phyloP scores from a whole-genome alignment of 345 rosid genomes.

The Cardamine resedifolia region DNA sequence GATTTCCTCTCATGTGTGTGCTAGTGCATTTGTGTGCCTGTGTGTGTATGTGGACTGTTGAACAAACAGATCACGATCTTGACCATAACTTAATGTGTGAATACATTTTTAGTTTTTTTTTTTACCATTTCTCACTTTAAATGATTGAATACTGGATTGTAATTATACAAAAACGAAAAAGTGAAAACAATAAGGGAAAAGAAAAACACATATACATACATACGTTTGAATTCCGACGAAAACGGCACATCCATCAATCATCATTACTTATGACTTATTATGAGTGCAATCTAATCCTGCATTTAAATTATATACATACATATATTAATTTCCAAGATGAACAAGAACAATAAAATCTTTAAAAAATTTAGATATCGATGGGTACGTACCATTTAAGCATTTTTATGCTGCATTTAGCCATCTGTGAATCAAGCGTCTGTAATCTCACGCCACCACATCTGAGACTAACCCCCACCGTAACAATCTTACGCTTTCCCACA shows the following conservation, averaged over 20 bases:
- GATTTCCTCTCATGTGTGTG: neutral
- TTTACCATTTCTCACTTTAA: neutral
- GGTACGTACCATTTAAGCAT: slow-evolving; percentile 59
- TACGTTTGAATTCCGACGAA: neutral
- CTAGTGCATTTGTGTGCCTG: neutral
- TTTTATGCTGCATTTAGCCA: slow-evolving; percentile 61
- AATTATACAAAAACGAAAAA: neutral
- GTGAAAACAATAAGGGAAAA: neutral
- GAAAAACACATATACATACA: neutral
- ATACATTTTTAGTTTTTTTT: neutral
- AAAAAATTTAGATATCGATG: neutral
- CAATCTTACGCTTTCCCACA: slow-evolving; percentile 44
- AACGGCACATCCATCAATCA: slow-evolving; percentile 9
- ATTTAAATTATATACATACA: neutral
- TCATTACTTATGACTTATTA: too few relatives aligned
- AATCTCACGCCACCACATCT: slow-evolving; percentile 50
- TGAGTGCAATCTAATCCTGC: slow-evolving; percentile 34
- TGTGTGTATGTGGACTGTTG: neutral
- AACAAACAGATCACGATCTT: neutral
- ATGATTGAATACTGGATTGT: neutral
- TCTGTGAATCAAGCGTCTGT: slow-evolving; percentile 45
- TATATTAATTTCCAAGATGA: neutral
- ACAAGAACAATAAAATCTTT: neutral
- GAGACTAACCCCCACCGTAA: slow-evolving; percentile 47
- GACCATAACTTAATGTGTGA: neutral